Percentiles rank a stretch among this genome's conserved stretches.
Evolutionary conservation across 495 filamentous ascomycete genomes (phyloP).

Genomic region (Neurospora sp.): DNA sequence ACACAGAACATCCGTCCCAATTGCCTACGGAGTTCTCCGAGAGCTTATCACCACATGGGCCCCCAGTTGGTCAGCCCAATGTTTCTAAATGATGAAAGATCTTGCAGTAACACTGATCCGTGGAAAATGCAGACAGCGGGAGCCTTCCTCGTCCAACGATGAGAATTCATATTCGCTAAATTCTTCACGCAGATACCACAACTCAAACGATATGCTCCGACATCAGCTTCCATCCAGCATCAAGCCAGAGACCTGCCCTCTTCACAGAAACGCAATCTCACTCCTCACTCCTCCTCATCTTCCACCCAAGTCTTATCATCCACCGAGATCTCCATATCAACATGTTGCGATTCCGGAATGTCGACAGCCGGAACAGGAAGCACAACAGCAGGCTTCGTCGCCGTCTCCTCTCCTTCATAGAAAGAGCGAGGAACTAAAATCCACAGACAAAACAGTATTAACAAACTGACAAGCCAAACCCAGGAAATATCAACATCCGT

Average conservation of each 20-base stretch:
- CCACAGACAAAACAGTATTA: not conserved
- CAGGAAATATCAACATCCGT: not conserved
- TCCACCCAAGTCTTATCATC: not conserved
- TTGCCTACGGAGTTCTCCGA: too few relatives aligned
- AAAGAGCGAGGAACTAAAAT: not conserved
- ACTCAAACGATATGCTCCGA: not conserved
- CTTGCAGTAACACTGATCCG: too few relatives aligned
- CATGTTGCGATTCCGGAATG: not conserved
- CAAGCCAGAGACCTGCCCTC: not conserved
- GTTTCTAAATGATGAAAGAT: too few relatives aligned
- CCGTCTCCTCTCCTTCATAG: not conserved
- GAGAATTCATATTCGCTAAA: not conserved
- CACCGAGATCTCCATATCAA: not conserved
- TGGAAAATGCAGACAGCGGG: too few relatives aligned
- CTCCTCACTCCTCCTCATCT: not conserved
- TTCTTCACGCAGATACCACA: not conserved
- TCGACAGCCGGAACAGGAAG: not conserved
- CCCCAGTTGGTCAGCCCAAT: too few relatives aligned
- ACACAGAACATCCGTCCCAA: too few relatives aligned
- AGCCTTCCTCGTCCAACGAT: not conserved
- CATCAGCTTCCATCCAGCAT: not conserved
- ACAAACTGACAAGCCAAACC: not conserved
- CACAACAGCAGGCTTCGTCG: not conserved
- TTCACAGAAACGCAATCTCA: not conserved
- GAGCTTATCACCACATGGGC: too few relatives aligned